Evolutionary conservation across 495 filamentous ascomycete genomes (phyloP), one percentile per base, ranked within the genome.

Genomic region (Xylaria grammica): DNA sequence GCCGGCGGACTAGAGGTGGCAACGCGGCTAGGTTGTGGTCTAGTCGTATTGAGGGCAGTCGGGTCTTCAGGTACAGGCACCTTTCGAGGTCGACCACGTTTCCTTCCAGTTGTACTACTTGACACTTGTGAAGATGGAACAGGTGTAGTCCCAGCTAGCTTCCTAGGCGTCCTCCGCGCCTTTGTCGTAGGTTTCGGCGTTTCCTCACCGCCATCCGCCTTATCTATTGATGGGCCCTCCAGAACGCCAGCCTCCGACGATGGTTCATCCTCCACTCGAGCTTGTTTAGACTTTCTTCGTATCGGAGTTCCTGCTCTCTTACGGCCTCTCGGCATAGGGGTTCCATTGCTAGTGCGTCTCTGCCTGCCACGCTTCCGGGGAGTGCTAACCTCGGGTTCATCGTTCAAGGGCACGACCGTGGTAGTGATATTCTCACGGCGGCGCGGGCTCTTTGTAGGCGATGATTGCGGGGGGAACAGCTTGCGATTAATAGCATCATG

Each of bases 351-450:
- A 11, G 68, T 72, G 50, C 75, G 74, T 32, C 75, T 75, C 30
- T 75, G 75, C 15, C 75, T 72, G 26, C 75, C 74, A 42, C 74
- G 73, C 53, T 66, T 60, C 54, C 68, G 74, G 15, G 81, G 80
- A 9, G 83, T 84, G 63, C 69, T 68, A 54, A 71, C 71, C 32
- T 2, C 20, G 8, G 45, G 4, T 46, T 83, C 65, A 8, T 83
- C 82, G 45, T 82, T 83, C 29, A 86, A 66, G 9, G 83, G 84
- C 20, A 86, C 77, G 6, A 74, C 81, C 7, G 77, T 81, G 0
- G 75, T 72, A 13, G 69, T 73, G 36, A 65, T 65, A 17, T 44
- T 32, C 13, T 74, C 70, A 42, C 56, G 60, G 22, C 68, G 69
- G 49, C 69, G 71, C 22, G 63, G 51, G 20, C 63, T 61, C 55